phyloP scores from a whole-genome alignment of 163 green algal species.

The Chlamydomonas reinhardtii region DNA sequence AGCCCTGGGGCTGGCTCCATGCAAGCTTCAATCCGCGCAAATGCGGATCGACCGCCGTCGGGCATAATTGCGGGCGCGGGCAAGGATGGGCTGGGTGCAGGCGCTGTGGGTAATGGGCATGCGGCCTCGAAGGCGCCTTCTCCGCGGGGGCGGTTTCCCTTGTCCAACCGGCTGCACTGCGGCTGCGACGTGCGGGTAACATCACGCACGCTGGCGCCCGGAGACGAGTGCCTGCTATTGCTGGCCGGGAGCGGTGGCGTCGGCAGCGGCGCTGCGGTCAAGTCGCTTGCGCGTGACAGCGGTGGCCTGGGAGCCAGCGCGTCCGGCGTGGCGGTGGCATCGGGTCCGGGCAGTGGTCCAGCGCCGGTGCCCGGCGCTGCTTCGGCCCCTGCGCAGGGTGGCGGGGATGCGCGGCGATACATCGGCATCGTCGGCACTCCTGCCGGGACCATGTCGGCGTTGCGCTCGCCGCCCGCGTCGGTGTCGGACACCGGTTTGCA shows the following conservation, averaged over 20 bases:
- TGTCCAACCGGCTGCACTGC: conserved; percentile 2
- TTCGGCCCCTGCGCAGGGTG: neutral
- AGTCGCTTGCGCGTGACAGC: neutral
- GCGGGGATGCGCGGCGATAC: neutral
- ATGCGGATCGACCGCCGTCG: neutral
- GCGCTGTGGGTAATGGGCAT: neutral
- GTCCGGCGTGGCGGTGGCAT: too few species aligned
- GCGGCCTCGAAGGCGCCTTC: neutral
- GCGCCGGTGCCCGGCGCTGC: neutral
- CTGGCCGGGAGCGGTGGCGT: conserved; percentile 14
- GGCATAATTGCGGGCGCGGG: conserved; percentile 1
- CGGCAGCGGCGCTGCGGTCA: neutral
- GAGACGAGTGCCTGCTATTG: conserved; percentile 30
- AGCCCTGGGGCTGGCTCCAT: too few species aligned
- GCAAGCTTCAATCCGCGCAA: neutral
- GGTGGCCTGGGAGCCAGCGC: too few species aligned
- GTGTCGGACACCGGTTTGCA: neutral
- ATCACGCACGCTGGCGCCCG: neutral
- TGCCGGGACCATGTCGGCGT: neutral
- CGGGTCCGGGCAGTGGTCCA: too few species aligned
- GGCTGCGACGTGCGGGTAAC: conserved; percentile 13
- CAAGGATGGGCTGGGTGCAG: neutral
- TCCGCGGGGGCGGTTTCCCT: neutral
- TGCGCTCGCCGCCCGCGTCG: neutral
- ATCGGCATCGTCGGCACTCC: neutral